Evolutionary conservation across 176 grass and related monocot genomes (phyloP).

Genomic region (Musa acuminata): DNA sequence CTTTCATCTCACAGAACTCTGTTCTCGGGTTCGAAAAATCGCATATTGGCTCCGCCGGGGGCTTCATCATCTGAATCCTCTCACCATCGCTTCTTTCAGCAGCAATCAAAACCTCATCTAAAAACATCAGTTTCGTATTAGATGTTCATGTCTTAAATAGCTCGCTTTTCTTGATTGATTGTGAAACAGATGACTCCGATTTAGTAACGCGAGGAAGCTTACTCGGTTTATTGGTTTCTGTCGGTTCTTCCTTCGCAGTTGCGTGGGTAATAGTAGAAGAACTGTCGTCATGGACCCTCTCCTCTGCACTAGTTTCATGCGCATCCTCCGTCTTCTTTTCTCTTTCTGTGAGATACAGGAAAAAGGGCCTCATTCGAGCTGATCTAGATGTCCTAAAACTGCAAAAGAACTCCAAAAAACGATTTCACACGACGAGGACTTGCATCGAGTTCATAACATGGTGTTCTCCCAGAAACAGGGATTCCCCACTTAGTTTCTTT

Average conservation of each 20-base stretch:
- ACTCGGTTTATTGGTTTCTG: not conserved
- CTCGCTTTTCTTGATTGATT: too few species aligned
- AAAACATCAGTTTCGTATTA: not conserved
- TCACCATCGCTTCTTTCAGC: not conserved
- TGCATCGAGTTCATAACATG: too few species aligned
- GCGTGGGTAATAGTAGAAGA: not conserved
- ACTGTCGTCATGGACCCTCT: not conserved
- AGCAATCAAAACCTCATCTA: not conserved
- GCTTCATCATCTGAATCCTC: not conserved
- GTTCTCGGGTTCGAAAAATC: conserved; percentile 5
- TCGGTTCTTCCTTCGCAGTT: not conserved
- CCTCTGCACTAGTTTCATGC: not conserved
- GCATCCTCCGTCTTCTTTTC: not conserved
- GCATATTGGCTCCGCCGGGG: not conserved
- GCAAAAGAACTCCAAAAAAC: not conserved
- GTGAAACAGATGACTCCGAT: too few species aligned
- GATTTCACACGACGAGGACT: too few species aligned
- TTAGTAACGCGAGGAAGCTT: too few species aligned
- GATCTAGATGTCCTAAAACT: too few species aligned
- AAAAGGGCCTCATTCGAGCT: too few species aligned
- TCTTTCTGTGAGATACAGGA: not conserved
- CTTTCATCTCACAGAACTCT: conserved; percentile 8
- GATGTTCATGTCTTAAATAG: too few species aligned
- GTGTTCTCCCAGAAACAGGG: too few species aligned
- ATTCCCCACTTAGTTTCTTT: too few species aligned